Conservation (phyloP, 805 yeast species). For the Suhomyces sp. region DNA sequence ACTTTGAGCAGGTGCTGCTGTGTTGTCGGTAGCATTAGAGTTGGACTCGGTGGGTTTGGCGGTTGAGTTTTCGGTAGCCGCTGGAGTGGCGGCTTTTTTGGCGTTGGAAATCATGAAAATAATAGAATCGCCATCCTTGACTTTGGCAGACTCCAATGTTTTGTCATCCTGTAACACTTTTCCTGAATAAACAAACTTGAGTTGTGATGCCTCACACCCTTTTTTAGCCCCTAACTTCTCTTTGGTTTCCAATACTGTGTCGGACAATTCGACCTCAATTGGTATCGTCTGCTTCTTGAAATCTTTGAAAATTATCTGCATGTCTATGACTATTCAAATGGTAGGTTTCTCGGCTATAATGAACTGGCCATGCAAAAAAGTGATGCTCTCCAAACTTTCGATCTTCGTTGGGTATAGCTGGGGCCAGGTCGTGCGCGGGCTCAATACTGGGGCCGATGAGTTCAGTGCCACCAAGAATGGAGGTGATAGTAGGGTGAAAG, state of each 20-base stretch:
- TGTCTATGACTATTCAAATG: constrained; percentile 20
- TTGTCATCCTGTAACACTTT: constrained; percentile 85
- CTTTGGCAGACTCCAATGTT: constrained; percentile 64
- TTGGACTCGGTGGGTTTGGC: constrained; percentile 16
- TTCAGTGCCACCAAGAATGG: not conserved
- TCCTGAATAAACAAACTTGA: constrained; percentile 89
- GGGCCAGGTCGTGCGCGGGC: not conserved
- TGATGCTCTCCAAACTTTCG: not conserved
- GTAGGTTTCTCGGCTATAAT: not conserved
- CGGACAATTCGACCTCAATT: constrained; percentile 67
- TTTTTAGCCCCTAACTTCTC: constrained; percentile 67
- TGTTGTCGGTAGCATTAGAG: constrained; percentile 16
- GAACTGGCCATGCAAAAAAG: not conserved
- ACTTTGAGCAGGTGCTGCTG: constrained; percentile 18
- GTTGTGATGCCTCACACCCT: constrained; percentile 65
- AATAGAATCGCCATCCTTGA: constrained; percentile 83
- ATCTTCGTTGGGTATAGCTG: not conserved
- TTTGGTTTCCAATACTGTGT: constrained; percentile 68
- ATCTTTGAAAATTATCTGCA: constrained; percentile 85
- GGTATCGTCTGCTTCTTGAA: constrained; percentile 88
- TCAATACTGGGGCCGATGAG: not conserved
- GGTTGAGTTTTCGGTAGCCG: constrained; percentile 13
- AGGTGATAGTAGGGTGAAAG: not conserved
- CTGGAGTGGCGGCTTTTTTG: constrained; percentile 25
- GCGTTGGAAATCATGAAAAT: constrained; percentile 80